Percentiles rank a stretch among this genome's conserved stretches.
Evolutionary conservation across 805 yeast species (phyloP).

Genomic region (Wickerhamomyces mucosus): DNA sequence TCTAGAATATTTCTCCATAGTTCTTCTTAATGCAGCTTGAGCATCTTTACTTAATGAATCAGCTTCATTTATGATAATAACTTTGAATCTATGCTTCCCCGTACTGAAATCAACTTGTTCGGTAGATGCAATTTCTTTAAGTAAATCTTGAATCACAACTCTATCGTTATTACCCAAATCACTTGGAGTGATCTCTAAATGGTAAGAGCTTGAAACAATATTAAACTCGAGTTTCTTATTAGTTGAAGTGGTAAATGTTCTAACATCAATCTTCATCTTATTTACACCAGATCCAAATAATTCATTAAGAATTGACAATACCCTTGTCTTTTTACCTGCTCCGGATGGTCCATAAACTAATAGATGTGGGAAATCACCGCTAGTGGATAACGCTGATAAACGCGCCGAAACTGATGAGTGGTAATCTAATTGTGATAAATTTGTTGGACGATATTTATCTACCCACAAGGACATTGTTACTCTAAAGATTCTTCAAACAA

Average conservation of each 20-base stretch:
- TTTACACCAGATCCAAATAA: slow-evolving; percentile 79
- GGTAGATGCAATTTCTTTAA: slow-evolving; percentile 91
- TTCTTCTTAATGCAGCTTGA: slow-evolving; percentile 89
- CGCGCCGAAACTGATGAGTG: slow-evolving; percentile 58
- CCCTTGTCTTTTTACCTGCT: slow-evolving; percentile 93
- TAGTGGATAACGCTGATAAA: slow-evolving; percentile 49
- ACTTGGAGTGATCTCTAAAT: slow-evolving; percentile 90
- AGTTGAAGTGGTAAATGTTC: slow-evolving; percentile 66
- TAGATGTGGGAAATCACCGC: slow-evolving; percentile 90
- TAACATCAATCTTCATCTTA: slow-evolving; percentile 81
- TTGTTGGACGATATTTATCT: slow-evolving; percentile 81
- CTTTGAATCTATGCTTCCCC: slow-evolving; percentile 52
- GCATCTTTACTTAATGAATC: slow-evolving; percentile 87
- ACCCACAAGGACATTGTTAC: slow-evolving; percentile 92
- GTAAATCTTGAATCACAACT: slow-evolving; percentile 85
- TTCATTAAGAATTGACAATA: slow-evolving; percentile 67
- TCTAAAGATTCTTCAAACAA: too few relatives aligned
- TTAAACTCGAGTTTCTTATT: slow-evolving; percentile 82
- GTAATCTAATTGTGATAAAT: slow-evolving; percentile 52
- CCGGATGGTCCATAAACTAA: slow-evolving; percentile 94
- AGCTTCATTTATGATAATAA: slow-evolving; percentile 86
- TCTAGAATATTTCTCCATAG: slow-evolving; percentile 90
- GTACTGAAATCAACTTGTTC: slow-evolving; percentile 81
- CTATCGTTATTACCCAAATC: slow-evolving; percentile 96
- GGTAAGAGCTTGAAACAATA: slow-evolving; percentile 85